Evolutionary conservation across 257 asterid genomes (phyloP).

Genomic region (Primulina huaijiensis): DNA sequence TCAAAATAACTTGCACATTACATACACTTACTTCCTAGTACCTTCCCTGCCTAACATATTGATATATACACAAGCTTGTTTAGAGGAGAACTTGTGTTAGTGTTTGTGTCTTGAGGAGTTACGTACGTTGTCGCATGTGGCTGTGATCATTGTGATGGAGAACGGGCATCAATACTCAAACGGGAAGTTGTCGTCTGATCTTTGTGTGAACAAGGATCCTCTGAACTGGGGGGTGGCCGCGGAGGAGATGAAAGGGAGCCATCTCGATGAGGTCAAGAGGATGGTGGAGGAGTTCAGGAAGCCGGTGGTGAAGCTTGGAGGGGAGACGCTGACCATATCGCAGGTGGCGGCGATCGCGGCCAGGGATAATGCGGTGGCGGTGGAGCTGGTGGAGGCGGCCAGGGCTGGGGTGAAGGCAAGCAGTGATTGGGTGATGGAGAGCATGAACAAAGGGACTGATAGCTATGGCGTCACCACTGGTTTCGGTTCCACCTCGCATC

Average conservation of each 20-base stretch:
- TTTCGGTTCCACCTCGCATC: conserved; percentile 52
- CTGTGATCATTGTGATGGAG: conserved; percentile 1
- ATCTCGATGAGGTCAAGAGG: conserved; percentile 43
- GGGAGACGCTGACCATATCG: conserved; percentile 42
- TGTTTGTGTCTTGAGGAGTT: no score
- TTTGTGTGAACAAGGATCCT: conserved; percentile 40
- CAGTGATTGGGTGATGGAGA: conserved; percentile 60
- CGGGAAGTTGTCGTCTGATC: conserved; percentile 11
- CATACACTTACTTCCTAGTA: neutral
- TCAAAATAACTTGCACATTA: neutral
- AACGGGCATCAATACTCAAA: conserved; percentile 21
- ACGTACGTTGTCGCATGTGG: no score
- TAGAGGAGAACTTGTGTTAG: no score
- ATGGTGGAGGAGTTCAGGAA: conserved; percentile 55
- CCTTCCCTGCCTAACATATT: no score
- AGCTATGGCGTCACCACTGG: conserved; percentile 60
- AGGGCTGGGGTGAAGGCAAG: conserved; percentile 53
- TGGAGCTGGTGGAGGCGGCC: conserved; percentile 51
- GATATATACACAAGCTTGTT: neutral
- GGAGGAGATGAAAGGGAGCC: conserved; percentile 41
- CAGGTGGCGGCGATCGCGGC: conserved; percentile 58
- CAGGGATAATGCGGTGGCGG: conserved; percentile 39
- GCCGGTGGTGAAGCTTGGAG: conserved; percentile 48
- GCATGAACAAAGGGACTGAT: conserved; percentile 50
- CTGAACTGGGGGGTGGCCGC: conserved; percentile 53